phyloP scores from a whole-genome alignment of 148 eudicot species.

The Camellia lanceoleosa region DNA sequence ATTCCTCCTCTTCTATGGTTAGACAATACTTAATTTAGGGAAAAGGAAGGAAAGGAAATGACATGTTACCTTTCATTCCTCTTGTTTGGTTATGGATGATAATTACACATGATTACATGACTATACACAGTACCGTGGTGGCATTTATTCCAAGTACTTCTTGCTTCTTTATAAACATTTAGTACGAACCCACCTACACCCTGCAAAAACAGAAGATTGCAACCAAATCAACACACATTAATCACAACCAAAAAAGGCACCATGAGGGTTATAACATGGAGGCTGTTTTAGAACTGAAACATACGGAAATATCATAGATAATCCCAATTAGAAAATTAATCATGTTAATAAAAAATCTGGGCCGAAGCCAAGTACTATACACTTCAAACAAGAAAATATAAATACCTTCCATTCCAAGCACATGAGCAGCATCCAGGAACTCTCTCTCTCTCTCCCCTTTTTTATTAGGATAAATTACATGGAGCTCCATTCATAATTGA shows the following conservation, averaged over 20 bases:
- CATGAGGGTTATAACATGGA: not conserved
- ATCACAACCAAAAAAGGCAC: not conserved
- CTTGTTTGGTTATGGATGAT: too few relatives aligned
- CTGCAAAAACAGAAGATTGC: not conserved
- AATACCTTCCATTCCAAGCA: not conserved
- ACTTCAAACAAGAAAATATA: not conserved
- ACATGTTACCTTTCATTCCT: too few relatives aligned
- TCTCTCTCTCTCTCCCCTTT: not conserved
- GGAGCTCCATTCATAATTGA: too few relatives aligned
- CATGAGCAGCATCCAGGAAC: not conserved
- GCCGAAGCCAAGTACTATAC: not conserved
- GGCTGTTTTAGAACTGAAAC: not conserved
- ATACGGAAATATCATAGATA: not conserved
- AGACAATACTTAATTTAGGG: too few relatives aligned
- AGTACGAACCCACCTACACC: not conserved
- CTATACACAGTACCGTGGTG: too few relatives aligned
- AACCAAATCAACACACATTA: not conserved
- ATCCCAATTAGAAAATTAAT: not conserved
- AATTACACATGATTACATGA: too few relatives aligned
- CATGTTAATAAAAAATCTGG: not conserved
- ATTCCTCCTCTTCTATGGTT: too few relatives aligned
- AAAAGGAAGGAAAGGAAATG: too few relatives aligned
- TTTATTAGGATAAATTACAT: too few relatives aligned
- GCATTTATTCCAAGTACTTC: slow-evolving; percentile 5
- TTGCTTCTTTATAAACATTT: not conserved